Evolutionary conservation across 768 basidiomycete genomes (phyloP).

Genomic region (Panaeolus papilionaceus): DNA sequence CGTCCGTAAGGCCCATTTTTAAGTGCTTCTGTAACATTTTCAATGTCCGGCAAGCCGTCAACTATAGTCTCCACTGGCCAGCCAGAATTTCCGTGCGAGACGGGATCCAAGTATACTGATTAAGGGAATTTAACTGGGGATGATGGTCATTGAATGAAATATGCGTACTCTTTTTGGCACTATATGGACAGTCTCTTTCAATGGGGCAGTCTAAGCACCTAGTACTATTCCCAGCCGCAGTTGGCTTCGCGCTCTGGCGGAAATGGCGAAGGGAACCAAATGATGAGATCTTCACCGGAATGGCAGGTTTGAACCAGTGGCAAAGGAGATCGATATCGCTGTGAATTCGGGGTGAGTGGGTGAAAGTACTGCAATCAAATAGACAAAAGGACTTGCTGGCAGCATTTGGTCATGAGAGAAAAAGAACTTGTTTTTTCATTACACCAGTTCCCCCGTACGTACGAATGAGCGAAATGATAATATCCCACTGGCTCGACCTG

Average conservation of each 20-base stretch:
- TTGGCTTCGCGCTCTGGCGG: conserved; percentile 73
- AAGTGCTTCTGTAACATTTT: conserved; percentile 81
- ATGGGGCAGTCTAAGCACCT: conserved; percentile 81
- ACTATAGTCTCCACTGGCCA: conserved; percentile 79
- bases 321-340: conserved; percentile 89
- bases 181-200: conserved; percentile 81
- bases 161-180: conserved; percentile 79
- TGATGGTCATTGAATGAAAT: neutral
- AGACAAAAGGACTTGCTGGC: conserved; percentile 65
- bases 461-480: conserved; percentile 91
- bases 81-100: conserved; percentile 53
- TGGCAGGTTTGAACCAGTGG: conserved; percentile 73
- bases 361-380: conserved; percentile 2
- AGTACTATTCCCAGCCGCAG: conserved; percentile 65
- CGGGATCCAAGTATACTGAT: conserved; percentile 83
- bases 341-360: conserved; percentile 18
- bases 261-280: conserved; percentile 90
- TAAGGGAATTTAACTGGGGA: neutral
- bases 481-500: conserved; percentile 89
- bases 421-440: conserved; percentile 75
- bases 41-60: conserved; percentile 86
- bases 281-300: conserved; percentile 75
- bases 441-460: conserved; percentile 84
- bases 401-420: conserved; percentile 88
- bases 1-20: conserved; percentile 73